Evolutionary conservation across 192 early-diverging fungal genomes (phyloP), one percentile per base, ranked within the genome.

Genomic region (Phlyctochytrium bullatum): DNA sequence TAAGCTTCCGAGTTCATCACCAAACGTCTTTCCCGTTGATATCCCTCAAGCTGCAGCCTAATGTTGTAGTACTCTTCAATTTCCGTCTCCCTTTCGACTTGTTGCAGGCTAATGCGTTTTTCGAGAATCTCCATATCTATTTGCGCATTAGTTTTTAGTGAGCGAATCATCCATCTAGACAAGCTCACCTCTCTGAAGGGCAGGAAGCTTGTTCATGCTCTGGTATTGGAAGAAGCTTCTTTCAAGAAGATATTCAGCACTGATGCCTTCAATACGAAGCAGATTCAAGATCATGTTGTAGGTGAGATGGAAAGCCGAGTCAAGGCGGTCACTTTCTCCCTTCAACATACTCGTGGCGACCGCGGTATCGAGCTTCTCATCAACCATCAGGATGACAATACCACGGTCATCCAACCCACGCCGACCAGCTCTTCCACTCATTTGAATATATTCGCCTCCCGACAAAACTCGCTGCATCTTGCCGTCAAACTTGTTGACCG

Each of bases 281-380:
- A 98, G 74, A 67, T 97, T 98, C 17, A 98, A 75, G 32, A 98
- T 89, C 97, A 98, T 98, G 74, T 92, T 91, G 80, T 97, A 98
- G 27, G 89, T 93, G 24, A 98, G 73, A 66, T 96, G 94, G 82
- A 98, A 98, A 2, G 95, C 95, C 33, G 92, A 94, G 73, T 93
- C 90, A 58, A 98, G 78, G n/a, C 88, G 81, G 66, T 79, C 76
- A 33, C 74, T 62, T 52, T 76, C 69, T 24, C 74, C 76, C 69
- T 93, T 94, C 62, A 98, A 81, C 94, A 98, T 98, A 34, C 83
- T 78, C 76, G 97, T 96, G 62, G 94, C 92, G 0, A 95, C 88
- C 0, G 79, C 82, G 2, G 95, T 92, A 66, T 96, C 93, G 87
- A 96, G 94, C 77, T 95, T 95, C 67, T 94, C 89, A 77, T 94